These are phyloP conservation scores for Kodamaea kaohsiungensis DNA, from an alignment of 805 yeast genomes.

Conservation along the genomic window DNA sequence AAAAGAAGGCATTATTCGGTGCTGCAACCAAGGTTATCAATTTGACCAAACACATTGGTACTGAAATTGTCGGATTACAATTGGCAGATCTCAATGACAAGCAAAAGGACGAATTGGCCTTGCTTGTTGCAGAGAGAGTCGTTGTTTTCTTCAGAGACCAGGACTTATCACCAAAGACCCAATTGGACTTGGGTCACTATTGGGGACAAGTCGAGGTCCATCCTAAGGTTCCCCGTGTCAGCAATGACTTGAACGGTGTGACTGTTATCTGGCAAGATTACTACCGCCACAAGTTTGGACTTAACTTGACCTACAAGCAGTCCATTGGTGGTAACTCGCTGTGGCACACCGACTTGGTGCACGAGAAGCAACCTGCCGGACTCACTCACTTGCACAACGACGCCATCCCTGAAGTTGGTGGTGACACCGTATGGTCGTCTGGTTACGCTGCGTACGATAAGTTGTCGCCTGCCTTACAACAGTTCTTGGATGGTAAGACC, in stretches of 20 bases:
- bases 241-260: slow-evolving; percentile 21
- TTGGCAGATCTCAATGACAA: slow-evolving; percentile 27
- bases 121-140: slow-evolving; percentile 30
- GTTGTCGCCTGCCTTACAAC: slow-evolving; percentile 50
- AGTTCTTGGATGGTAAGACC: slow-evolving; percentile 53
- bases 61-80: slow-evolving; percentile 32
- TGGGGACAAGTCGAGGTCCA: slow-evolving; percentile 31
- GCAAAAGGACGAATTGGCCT: slow-evolving; percentile 32
- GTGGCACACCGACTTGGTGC: slow-evolving; percentile 41
- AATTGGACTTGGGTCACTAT: slow-evolving; percentile 29
- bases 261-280: slow-evolving; percentile 34
- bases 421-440: slow-evolving; percentile 56
- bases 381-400: slow-evolving; percentile 39
- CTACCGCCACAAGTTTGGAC: slow-evolving; percentile 24
- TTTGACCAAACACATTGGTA: slow-evolving; percentile 32
- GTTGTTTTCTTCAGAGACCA: slow-evolving; percentile 32
- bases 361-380: slow-evolving; percentile 38
- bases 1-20: slow-evolving; percentile 31
- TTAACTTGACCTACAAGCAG: slow-evolving; percentile 29
- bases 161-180: slow-evolving; percentile 30
- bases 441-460: slow-evolving; percentile 60
- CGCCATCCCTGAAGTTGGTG: slow-evolving; percentile 44
- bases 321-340: slow-evolving; percentile 24
- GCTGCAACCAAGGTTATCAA: slow-evolving; percentile 32
- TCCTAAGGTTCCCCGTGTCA: slow-evolving; percentile 18